Evolutionary conservation across 306 rosid genomes (phyloP), one percentile per base, ranked within the genome.

Genomic region (Vigna nakashimae): DNA sequence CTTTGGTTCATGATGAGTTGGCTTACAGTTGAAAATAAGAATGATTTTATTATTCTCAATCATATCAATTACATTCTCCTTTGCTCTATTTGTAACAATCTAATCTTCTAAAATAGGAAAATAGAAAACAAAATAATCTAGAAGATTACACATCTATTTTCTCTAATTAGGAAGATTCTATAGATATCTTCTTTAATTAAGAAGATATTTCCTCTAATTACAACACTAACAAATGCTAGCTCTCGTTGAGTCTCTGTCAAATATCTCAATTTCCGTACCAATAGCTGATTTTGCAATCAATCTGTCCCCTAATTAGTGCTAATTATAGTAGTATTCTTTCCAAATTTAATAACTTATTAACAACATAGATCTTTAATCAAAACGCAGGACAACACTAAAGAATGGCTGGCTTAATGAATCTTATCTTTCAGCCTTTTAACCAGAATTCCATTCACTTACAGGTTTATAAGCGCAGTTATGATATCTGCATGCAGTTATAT

Each of bases 391-490:
- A 62, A 28, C 51, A 48, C 75, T 38, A 48, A 66, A 69, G 79
- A 69, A 48, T 64, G 38, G 49, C 45, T 78, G 73, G 40, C 63
- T 46, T 57, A 8, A 40, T 55, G 22, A 50, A 32, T 56, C 18
- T 8, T 16, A 4, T 78, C 40, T 17, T 52, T 60, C 46, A 63
- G 32, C 22, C 56, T 28, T 68, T 82, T 82, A 66, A 56, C 62
- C 73, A 53, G 83, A 49, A 45, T 60, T 40, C 71, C 57, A 22
- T 76, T 15, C 81, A 17, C 84, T 65, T 48, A 24, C 84, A 95
- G 99, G 99, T 95, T 45, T 95, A 95, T 91, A 86, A 82, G 81
- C 94, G 94, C 67, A 92, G 99, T 86, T 88, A 74, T 82, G 96
- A 92, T 68, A 69, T 92, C 73, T 91, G 99, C 87, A 83, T 88